phyloP scores from a whole-genome alignment of 176 grass and related monocot species.

The Zoysia pacifica region DNA sequence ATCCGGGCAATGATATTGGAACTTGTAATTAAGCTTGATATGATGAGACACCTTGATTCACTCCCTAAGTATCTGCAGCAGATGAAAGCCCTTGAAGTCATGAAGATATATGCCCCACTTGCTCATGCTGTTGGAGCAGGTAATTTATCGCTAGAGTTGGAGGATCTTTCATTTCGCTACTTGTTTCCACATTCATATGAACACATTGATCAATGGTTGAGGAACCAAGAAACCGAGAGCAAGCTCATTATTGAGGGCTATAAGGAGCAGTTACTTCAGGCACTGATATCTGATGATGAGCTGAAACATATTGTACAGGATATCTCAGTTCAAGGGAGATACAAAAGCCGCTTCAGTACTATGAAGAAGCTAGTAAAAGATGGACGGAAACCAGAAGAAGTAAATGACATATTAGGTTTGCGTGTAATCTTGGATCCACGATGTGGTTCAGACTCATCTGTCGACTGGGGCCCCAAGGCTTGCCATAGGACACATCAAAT shows the following conservation, averaged over 20 bases:
- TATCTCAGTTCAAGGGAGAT: conserved; percentile 72
- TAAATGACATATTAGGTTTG: conserved; percentile 88
- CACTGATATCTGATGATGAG: conserved; percentile 62
- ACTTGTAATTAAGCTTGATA: conserved; percentile 76
- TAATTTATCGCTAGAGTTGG: conserved; percentile 78
- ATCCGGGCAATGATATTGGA: conserved; percentile 88
- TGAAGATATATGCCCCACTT: conserved; percentile 91
- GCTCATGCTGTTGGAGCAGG: conserved; percentile 84
- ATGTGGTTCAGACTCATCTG: conserved; percentile 20
- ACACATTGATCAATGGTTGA: conserved; percentile 74
- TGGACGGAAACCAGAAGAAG: conserved; percentile 75
- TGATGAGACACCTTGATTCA: conserved; percentile 70
- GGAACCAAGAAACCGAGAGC: conserved; percentile 65
- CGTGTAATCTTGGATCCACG: conserved; percentile 68
- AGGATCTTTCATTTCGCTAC: conserved; percentile 87
- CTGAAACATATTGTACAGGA: conserved; percentile 55
- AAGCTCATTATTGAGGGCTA: conserved; percentile 62
- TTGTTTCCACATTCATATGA: conserved; percentile 85
- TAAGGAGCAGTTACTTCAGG: conserved; percentile 63
- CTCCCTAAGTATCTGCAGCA: conserved; percentile 74
- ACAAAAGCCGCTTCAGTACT: conserved; percentile 93
- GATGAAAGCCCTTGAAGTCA: conserved; percentile 81
- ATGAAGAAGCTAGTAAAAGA: conserved; percentile 97
- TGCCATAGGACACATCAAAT: conserved; percentile 69
- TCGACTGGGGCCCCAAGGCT: conserved; percentile 51